phyloP scores from a whole-genome alignment of 306 rosid genomes.

The Prunus mongolica region DNA sequence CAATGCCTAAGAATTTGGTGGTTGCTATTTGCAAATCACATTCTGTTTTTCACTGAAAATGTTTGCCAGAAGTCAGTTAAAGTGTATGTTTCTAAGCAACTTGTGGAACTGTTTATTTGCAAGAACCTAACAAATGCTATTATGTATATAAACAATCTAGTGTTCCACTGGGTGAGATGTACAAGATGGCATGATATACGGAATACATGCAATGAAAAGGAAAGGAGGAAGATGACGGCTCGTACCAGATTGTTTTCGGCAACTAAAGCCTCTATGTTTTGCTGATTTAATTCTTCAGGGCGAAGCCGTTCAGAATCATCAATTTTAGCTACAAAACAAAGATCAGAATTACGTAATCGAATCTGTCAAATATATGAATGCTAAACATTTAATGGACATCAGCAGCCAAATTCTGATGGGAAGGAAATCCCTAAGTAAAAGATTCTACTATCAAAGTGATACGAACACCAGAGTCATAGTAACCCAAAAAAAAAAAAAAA shows the following conservation, averaged over 20 bases:
- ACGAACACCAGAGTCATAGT: neutral
- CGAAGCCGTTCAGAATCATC: conserved; percentile 85
- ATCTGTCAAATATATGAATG: neutral
- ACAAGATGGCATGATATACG: neutral
- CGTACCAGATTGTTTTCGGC: conserved; percentile 93
- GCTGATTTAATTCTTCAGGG: conserved; percentile 97
- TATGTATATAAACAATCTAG: neutral
- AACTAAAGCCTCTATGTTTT: conserved; percentile 93
- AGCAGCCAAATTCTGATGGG: neutral
- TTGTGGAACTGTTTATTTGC: neutral
- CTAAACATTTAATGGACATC: neutral
- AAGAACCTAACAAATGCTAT: neutral
- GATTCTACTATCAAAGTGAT: neutral
- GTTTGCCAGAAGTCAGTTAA: neutral
- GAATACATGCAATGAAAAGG: neutral
- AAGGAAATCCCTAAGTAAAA: neutral
- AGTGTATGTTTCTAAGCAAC: neutral
- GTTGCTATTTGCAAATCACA: neutral
- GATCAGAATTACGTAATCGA: neutral
- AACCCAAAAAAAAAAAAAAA: neutral
- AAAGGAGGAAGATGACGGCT: conserved; percentile 1
- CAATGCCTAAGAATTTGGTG: neutral
- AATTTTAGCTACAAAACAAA: conserved; percentile 54
- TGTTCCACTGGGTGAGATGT: neutral
- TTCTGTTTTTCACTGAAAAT: neutral